A percentile compares a stretch with the other conserved stretches of the same genome.
These are phyloP conservation scores for Mentha longifolia DNA, from an alignment of 257 asterid genomes.

Conservation along the genomic window DNA sequence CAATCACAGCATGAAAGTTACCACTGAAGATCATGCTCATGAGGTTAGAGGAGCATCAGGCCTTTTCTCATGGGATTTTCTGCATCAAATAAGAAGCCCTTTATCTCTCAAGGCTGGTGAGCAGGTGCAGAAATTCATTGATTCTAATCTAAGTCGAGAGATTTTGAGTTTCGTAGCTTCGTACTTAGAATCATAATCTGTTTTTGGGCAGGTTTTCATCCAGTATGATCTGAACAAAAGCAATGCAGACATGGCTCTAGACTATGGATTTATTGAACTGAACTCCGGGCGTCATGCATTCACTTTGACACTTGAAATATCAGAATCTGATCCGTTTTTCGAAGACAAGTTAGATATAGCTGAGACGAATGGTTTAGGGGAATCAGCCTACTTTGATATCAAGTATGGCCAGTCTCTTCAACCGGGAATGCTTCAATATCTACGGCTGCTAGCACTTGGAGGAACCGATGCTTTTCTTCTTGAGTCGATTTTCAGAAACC, in stretches of 20 bases:
- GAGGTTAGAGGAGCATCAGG: constrained; percentile 93
- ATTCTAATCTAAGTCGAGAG: background rate
- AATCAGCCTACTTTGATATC: constrained; percentile 74
- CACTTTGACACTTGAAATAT: constrained; percentile 82
- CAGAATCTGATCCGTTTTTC: constrained; percentile 68
- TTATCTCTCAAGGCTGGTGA: constrained; percentile 80
- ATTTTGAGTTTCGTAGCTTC: background rate
- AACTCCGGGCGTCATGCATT: constrained; percentile 69
- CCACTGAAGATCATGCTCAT: constrained; percentile 86
- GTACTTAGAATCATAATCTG: constrained; percentile 4
- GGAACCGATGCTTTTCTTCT: constrained; percentile 89
- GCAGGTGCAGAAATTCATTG: constrained; percentile 57
- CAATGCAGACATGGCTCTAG: constrained; percentile 94
- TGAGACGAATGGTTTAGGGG: constrained; percentile 73
- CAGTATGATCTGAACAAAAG: constrained; percentile 91
- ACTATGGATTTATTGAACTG: constrained; percentile 83
- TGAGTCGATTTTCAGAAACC: constrained; percentile 77
- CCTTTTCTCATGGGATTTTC: constrained; percentile 90
- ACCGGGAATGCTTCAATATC: constrained; percentile 70
- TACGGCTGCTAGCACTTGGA: constrained; percentile 76
- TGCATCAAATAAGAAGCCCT: constrained; percentile 80
- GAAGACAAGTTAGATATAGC: constrained; percentile 89
- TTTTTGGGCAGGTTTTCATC: constrained; percentile 64
- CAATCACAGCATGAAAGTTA: constrained; percentile 79
- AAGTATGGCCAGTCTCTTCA: constrained; percentile 80